Conservation (phyloP, 306 rosid species). For the Argentina anserina region DNA sequence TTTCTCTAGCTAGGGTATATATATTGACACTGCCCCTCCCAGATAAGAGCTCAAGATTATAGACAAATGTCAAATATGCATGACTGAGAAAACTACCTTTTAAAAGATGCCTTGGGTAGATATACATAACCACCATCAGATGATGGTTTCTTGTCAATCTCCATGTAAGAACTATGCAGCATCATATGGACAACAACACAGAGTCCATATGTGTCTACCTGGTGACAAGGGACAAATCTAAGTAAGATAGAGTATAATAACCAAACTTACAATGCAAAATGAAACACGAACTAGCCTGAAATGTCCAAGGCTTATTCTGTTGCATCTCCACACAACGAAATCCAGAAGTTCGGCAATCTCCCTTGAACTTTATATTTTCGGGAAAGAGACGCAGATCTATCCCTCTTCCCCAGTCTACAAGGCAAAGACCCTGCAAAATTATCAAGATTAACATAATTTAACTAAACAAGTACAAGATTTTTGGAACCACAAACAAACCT, state of each 20-base stretch:
- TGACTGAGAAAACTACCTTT: slow-evolving; percentile 49
- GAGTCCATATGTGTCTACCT: slow-evolving; percentile 83
- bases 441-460: slow-evolving; percentile 16
- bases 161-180: slow-evolving; percentile 81
- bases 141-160: slow-evolving; percentile 61
- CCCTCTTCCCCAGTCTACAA: slow-evolving; percentile 99
- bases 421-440: slow-evolving; percentile 77
- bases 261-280: slow-evolving; percentile 11
- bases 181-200: slow-evolving; percentile 73
- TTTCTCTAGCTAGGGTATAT: too few relatives aligned
- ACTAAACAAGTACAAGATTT: slow-evolving; percentile 10
- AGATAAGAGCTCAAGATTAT: background rate
- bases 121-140: slow-evolving; percentile 51
- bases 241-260: slow-evolving; percentile 8
- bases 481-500: slow-evolving; percentile 45
- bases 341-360: slow-evolving; percentile 88
- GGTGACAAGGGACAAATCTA: slow-evolving; percentile 29
- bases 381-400: slow-evolving; percentile 84
- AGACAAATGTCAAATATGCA: background rate
- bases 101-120: slow-evolving; percentile 63
- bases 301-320: slow-evolving; percentile 72
- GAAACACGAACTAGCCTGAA: slow-evolving; percentile 57
- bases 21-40: background rate
- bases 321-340: slow-evolving; percentile 94
- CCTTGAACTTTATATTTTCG: slow-evolving; percentile 50